These are phyloP conservation scores for Calvatia gigantea DNA, from an alignment of 768 basidiomycete species.

Conservation along the genomic window DNA sequence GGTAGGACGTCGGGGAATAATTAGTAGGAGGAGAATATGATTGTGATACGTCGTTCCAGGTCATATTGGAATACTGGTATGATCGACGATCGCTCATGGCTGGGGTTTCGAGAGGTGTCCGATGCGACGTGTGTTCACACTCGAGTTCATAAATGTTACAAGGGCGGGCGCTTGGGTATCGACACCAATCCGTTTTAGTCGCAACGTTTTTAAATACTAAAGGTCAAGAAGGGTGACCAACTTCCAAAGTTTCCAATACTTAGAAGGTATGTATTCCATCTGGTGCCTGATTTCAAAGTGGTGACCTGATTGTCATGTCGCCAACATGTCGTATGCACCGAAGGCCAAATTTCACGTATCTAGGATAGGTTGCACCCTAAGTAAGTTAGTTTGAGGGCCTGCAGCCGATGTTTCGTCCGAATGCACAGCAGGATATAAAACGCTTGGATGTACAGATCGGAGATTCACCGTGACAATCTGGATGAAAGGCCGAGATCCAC, in stretches of 20 bases:
- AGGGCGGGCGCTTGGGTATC: constrained; percentile 21
- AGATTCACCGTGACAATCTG: constrained; percentile 7
- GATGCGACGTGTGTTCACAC: neutral
- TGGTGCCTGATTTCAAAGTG: constrained; percentile 19
- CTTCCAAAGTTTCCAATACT: neutral
- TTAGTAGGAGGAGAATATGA: neutral
- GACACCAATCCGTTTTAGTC: constrained; percentile 24
- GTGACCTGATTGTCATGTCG: constrained; percentile 16
- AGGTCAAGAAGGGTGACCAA: constrained; percentile 3
- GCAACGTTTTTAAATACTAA: constrained; percentile 22
- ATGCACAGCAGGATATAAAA: constrained; percentile 5
- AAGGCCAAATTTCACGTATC: constrained; percentile 15
- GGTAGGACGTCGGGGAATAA: constrained; percentile 5
- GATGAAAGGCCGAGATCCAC: constrained; percentile 9
- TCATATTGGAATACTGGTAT: constrained; percentile 30
- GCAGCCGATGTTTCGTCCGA: constrained; percentile 12
- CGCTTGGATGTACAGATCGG: constrained; percentile 10
- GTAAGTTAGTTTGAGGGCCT: constrained; percentile 12
- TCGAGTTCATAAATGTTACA: constrained; percentile 23
- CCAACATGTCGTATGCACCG: constrained; percentile 11
- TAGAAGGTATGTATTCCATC: constrained; percentile 10
- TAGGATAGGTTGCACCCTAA: constrained; percentile 13
- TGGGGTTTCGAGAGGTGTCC: constrained; percentile 7
- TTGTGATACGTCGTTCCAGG: constrained; percentile 28
- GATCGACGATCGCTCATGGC: constrained; percentile 28